Conservation (phyloP, 2,329 filamentous ascomycete species). For the Neopestalotiopsis clavispora region DNA sequence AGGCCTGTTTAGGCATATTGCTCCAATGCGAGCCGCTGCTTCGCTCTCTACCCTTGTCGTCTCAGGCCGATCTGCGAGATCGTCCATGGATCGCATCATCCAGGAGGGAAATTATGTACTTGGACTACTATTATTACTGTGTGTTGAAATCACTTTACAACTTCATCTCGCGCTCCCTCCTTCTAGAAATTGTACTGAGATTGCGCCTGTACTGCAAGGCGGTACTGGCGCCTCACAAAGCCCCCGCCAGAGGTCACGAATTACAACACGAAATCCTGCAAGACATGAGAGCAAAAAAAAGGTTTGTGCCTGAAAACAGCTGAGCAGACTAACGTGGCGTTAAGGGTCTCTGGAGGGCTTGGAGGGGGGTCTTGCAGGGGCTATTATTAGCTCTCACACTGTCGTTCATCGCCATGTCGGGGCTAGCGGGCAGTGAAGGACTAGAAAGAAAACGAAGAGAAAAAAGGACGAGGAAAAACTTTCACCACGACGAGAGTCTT, state of each 20-base stretch:
- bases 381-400: conserved; percentile 9
- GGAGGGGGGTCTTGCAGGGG: conserved; percentile 1
- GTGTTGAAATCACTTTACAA: not conserved
- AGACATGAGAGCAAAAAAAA: not conserved
- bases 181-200: not conserved
- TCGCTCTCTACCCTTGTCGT: conserved; percentile 1
- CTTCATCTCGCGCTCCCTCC: not conserved
- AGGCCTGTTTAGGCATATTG: conserved; percentile 4
- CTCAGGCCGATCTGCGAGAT: not conserved
- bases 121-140: not conserved
- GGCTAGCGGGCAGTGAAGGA: not conserved
- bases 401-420: conserved; percentile 2
- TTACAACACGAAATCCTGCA: not conserved
- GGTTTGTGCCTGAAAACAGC: not conserved
- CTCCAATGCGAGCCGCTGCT: conserved; percentile 6
- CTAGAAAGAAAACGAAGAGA: not conserved
- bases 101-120: not conserved
- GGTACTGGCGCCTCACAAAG: not conserved
- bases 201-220: not conserved
- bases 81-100: conserved; percentile 1
- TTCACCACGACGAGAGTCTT: not conserved
- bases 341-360: not conserved
- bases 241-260: not conserved
- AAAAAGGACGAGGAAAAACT: not conserved
- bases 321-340: conserved; percentile 9